Percentiles rank a stretch among this genome's conserved stretches.
Evolutionary conservation across 2,329 filamentous ascomycete genomes (phyloP).

Genomic region (Penicillium sp.): DNA sequence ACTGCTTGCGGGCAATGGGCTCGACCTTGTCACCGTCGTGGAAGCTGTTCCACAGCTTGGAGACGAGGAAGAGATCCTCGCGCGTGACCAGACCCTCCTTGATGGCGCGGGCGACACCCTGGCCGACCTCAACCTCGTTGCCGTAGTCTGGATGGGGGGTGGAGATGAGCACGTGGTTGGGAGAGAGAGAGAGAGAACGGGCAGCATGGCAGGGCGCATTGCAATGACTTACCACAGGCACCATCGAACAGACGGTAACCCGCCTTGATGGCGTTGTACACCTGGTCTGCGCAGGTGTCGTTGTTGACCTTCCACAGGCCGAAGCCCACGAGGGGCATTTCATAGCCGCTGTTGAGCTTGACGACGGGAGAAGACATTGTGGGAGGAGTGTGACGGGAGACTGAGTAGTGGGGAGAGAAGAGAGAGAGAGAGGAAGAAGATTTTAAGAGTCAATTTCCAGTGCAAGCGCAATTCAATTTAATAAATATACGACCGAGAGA

Average conservation of each 20-base stretch:
- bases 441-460: no score
- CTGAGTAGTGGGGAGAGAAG: neutral
- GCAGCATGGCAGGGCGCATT: neutral
- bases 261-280: slow-evolving; percentile 72
- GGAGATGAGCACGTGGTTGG: neutral
- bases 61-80: slow-evolving; percentile 87
- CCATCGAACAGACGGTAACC: slow-evolving; percentile 66
- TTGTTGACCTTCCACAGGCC: slow-evolving; percentile 81
- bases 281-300: slow-evolving; percentile 70
- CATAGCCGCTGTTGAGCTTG: slow-evolving; percentile 35
- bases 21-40: slow-evolving; percentile 78
- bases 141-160: slow-evolving; percentile 66
- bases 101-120: slow-evolving; percentile 78
- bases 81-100: slow-evolving; percentile 79
- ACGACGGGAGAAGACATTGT: slow-evolving; percentile 33
- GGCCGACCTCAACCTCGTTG: slow-evolving; percentile 76
- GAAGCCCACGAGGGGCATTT: slow-evolving; percentile 51
- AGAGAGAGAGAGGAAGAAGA: neutral
- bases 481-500: neutral
- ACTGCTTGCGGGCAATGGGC: slow-evolving; percentile 74
- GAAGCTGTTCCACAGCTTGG: slow-evolving; percentile 93
- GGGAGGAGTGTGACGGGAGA: neutral
- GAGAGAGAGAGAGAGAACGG: neutral
- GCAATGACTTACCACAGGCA: slow-evolving; percentile 55
- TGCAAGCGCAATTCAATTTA: slow-evolving; percentile 7